These are phyloP conservation scores for Erigeron philadelphicus DNA, from an alignment of 140 eudicot species.

Conservation along the genomic window DNA sequence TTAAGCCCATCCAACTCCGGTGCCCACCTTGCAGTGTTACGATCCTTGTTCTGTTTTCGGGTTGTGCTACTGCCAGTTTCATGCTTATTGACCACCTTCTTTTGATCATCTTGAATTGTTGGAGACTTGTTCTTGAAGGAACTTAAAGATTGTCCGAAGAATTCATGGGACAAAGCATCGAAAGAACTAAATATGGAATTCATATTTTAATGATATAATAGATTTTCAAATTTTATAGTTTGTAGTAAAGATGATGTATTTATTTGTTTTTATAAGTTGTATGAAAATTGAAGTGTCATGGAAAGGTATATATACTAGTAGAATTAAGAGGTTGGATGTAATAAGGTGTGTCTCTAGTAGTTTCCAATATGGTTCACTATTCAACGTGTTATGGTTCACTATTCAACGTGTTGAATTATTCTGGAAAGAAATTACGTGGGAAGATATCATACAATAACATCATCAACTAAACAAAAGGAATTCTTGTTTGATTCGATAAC, in stretches of 20 bases:
- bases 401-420: conserved; percentile 7
- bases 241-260: not conserved
- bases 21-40: conserved; percentile 34
- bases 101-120: conserved; percentile 23
- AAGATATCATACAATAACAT: not conserved
- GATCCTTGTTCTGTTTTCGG: not conserved
- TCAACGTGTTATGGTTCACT: not conserved
- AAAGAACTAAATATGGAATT: conserved; percentile 49
- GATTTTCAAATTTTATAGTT: not conserved
- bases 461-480: no score
- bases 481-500: no score
- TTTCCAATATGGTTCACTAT: not conserved
- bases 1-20: conserved; percentile 49
- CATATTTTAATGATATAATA: conserved; percentile 17
- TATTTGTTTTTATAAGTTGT: not conserved
- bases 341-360: not conserved
- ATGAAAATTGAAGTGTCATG: not conserved
- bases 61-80: not conserved
- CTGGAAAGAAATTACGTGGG: not conserved
- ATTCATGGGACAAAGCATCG: conserved; percentile 34
- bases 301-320: not conserved
- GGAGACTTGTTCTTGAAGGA: conserved; percentile 11
- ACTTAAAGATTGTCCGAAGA: conserved; percentile 21
- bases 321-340: not conserved
- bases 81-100: conserved; percentile 4